Conservation (phyloP, 805 yeast species). For the Metschnikowia shivogae region DNA sequence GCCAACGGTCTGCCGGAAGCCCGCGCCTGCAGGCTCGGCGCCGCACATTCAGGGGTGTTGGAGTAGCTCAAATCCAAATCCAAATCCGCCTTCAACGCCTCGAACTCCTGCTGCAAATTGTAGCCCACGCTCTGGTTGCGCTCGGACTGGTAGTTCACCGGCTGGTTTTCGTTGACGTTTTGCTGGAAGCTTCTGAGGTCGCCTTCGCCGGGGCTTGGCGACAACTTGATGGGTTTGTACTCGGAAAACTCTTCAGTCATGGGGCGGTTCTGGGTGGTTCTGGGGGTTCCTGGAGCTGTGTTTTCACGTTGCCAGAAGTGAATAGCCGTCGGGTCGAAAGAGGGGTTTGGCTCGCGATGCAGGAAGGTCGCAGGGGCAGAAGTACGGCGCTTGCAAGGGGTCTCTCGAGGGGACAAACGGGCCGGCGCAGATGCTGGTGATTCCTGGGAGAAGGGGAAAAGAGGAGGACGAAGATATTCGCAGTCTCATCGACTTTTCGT, state of each 20-base stretch:
- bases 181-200: constrained; percentile 8
- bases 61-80: constrained; percentile 38
- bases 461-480: constrained; percentile 5
- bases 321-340: background rate
- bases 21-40: constrained; percentile 3
- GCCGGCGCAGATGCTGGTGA: constrained; percentile 2
- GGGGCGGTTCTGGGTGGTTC: background rate
- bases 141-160: constrained; percentile 10
- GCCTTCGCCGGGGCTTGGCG: constrained; percentile 39
- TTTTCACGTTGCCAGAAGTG: constrained; percentile 5
- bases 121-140: constrained; percentile 44
- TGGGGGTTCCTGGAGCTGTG: background rate
- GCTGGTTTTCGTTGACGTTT: constrained; percentile 3
- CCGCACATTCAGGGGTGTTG: constrained; percentile 4
- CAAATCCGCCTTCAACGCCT: constrained; percentile 43
- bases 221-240: constrained; percentile 32
- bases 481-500: constrained; percentile 5
- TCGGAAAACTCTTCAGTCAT: constrained; percentile 11
- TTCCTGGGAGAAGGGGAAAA: constrained; percentile 2
- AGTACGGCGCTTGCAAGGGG: background rate
- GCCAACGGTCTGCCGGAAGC: constrained; percentile 15
- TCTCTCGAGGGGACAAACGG: background rate
- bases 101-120: constrained; percentile 45
- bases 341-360: background rate
- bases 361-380: background rate